A percentile compares a stretch with the other conserved stretches of the same genome.
phyloP scores from a whole-genome alignment of 2,329 filamentous ascomycete genomes.

The Penicillium sp. region DNA sequence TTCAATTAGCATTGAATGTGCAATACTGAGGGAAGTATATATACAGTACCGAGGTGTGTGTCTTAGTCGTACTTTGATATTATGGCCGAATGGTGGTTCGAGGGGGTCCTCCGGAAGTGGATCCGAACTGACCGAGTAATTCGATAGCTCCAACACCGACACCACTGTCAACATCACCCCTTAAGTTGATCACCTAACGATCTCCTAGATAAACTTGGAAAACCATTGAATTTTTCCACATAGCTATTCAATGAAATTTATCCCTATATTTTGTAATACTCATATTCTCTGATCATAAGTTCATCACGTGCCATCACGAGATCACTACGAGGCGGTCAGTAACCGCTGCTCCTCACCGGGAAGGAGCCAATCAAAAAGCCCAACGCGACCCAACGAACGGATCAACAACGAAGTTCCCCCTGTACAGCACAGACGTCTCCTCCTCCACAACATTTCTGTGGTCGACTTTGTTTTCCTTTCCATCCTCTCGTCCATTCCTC shows the following conservation, averaged over 20 bases:
- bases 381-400: slow-evolving; percentile 40
- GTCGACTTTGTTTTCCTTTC: slow-evolving; percentile 29
- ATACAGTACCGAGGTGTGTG: not conserved
- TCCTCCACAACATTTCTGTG: slow-evolving; percentile 50
- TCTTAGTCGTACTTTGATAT: slow-evolving; percentile 1
- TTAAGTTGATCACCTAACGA: not conserved
- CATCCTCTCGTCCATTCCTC: slow-evolving; percentile 25
- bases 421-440: slow-evolving; percentile 44
- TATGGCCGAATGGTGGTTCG: slow-evolving; percentile 6
- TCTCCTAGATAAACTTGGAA: not conserved
- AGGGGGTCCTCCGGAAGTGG: slow-evolving; percentile 4
- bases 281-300: too few relatives aligned
- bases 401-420: slow-evolving; percentile 34
- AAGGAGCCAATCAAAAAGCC: slow-evolving; percentile 28
- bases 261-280: not conserved
- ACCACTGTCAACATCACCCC: not conserved
- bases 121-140: slow-evolving; percentile 9
- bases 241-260: not conserved
- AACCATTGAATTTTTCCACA: not conserved
- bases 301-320: slow-evolving; percentile 11
- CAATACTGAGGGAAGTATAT: too few relatives aligned
- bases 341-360: slow-evolving; percentile 9
- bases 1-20: not conserved
- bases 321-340: slow-evolving; percentile 24
- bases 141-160: not conserved